Conservation (phyloP, 1,139 yeast genomes). For the Pichia sp. region DNA sequence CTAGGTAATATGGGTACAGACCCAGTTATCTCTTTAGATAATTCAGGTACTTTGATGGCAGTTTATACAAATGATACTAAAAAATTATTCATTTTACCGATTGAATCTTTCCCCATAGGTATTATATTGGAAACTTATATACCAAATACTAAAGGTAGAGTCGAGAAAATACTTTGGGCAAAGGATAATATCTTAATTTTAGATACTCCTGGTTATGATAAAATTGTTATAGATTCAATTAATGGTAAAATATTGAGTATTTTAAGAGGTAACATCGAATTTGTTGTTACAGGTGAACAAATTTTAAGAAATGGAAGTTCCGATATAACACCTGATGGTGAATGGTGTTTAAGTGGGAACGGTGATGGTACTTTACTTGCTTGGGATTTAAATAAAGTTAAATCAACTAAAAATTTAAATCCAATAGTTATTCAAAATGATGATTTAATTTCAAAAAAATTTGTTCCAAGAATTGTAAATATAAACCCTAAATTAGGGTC, state of each 20-base stretch:
- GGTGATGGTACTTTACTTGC: conserved; percentile 50
- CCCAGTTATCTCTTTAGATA: conserved; percentile 62
- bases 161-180: conserved; percentile 13
- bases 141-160: neutral
- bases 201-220: conserved; percentile 31
- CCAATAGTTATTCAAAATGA: conserved; percentile 6
- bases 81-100: conserved; percentile 38
- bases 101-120: conserved; percentile 19
- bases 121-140: conserved; percentile 11
- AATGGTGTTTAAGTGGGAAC: conserved; percentile 58
- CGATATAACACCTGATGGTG: conserved; percentile 72
- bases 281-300: conserved; percentile 9
- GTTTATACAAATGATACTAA: conserved; percentile 47
- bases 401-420: neutral
- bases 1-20: conserved; percentile 31
- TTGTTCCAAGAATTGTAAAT: conserved; percentile 53
- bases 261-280: conserved; percentile 15
- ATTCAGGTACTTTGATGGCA: conserved; percentile 76
- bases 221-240: conserved; percentile 22
- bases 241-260: conserved; percentile 15
- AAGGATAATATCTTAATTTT: conserved; percentile 8
- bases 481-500: conserved; percentile 75
- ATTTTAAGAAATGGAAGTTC: conserved; percentile 19
- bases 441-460: conserved; percentile 16
- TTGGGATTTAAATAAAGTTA: conserved; percentile 44